Conservation (phyloP, 163 green algal species). For the Smithsoniella earleae region DNA sequence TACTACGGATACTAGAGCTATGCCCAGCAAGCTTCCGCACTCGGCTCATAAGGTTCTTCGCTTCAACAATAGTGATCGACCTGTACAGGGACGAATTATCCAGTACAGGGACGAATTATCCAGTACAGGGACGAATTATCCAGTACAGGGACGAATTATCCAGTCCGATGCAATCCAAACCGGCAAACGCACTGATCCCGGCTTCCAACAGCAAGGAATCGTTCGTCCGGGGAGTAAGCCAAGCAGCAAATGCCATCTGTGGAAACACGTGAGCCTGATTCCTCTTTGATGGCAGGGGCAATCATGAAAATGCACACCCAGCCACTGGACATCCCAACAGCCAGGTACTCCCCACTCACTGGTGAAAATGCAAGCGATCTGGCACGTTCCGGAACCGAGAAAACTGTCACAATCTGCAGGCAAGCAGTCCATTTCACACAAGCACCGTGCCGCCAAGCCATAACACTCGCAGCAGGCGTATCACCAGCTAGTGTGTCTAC, state of each 20-base stretch:
- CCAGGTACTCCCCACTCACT: conserved; percentile 49
- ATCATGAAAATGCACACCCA: neutral
- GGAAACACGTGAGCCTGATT: neutral
- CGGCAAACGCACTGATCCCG: conserved; percentile 28
- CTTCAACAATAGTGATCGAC: neutral
- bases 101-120: no score
- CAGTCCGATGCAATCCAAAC: no score
- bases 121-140: no score
- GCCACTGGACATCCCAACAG: conserved; percentile 41
- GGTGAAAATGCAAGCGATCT: conserved; percentile 43
- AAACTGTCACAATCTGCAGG: conserved; percentile 45
- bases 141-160: no score
- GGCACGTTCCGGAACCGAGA: conserved; percentile 36
- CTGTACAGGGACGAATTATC: no score
- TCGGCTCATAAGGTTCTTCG: neutral
- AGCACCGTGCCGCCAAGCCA: no score
- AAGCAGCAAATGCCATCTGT: neutral
- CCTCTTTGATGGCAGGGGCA: neutral
- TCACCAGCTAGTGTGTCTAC: no score
- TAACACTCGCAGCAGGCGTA: no score
- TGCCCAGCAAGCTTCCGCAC: conserved; percentile 36
- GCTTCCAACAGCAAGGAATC: conserved; percentile 10
- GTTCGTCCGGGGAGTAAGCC: neutral
- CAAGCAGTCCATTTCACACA: neutral
- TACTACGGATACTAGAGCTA: conserved; percentile 45